Evolutionary conservation across 1,284 basidiomycete genomes (phyloP), one percentile per base, ranked within the genome.

Genomic region (Ustilago lituana): DNA sequence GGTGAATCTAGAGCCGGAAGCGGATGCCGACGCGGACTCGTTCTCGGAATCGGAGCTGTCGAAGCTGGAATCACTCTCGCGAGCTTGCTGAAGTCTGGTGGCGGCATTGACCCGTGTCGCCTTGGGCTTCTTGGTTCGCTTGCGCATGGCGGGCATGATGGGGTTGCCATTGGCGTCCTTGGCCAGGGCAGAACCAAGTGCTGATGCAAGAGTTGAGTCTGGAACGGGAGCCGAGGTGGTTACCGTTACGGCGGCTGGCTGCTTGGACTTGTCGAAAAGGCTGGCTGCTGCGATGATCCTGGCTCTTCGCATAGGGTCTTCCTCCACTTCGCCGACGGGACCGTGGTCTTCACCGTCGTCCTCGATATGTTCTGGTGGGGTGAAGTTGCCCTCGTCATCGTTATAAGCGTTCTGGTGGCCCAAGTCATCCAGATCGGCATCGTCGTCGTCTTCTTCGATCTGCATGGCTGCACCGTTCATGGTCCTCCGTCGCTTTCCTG

Each of bases 181-280:
- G 6, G 77, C 77, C 2, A 81, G 61, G 5, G 79, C 78, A 1
- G 77, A 79, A n/a, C 79, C 79, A 17, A 79, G 48, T 10, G 58
- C 45, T 10, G 64, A 50, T 8, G 62, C 45, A 5, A 62, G 61
- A 12, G 49, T 60, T 4, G 72, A 63, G 24, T 54, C 59, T 35
- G 50, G 49, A 12, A 40, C 44, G 1, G 53, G 37, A 17, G 57
- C 40, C 0, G 56, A 56, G 8, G 47, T n/a, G 3, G 65, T 39
- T 12, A 44, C 19, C 26, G 54, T 6, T 22, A 48, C n/a, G 27
- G 57, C 1, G 27, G 47, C 8, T 20, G 44, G 7, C 12, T 40
- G 47, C 37, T 55, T 55, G 15, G 60, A 40, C 51, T 60, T 59
- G 50, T 62, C 54, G 19, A 74, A 74, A 3, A 72, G 50, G 29